Base-by-base conservation (phyloP, 306 rosid species). In the Cucumis sativus region DNA sequence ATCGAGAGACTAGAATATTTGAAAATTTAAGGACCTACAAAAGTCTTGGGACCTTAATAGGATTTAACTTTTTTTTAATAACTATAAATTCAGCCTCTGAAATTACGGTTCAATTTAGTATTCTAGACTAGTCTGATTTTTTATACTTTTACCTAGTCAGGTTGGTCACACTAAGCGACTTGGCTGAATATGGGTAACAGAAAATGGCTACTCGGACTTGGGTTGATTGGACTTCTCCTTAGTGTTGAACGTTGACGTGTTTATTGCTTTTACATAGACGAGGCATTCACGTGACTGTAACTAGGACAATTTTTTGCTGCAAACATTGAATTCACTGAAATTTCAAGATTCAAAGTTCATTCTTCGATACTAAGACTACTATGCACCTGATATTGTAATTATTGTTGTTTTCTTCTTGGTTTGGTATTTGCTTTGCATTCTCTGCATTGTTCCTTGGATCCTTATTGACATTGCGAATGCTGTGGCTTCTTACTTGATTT, bases 401-500 rank as follows among this genome's bases (percentile, higher is more conserved):
- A 39, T 10, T 41, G 30, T 39, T 35, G 25, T 37, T 18, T 40
- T 41, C 55, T n/a, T 37, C 14, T 3, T 40, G 7, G 58, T 69
- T 69, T 69, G n/a, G 23, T 45, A 12, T 69, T 4, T 69, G 13
- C 18, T 40, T 68, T 68, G 55, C 55, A 20, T 68, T 69, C 58
- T 69, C 39, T 45, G 21, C 11, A 16, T 67, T 41, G 33, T 41
- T 40, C 33, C 52, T 67, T 67, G 55, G 43, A n/a, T 67, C 74
- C 43, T n/a, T 41, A 41, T 45, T 51, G 74, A 45, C 39, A 43
- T 45, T 69, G 37, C 47, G 75, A 69, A 69, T 7, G 20, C 10
- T 45, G 75, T 69, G 57, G 67, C 45, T 56, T 75, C 63, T 77
- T 77, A 21, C 30, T 76, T 77, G 40, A 1, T 77, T 28, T 68